Evolutionary conservation across 495 filamentous ascomycete species (phyloP), one percentile per base, ranked within the genome.

Genomic region (Neurospora sp.): DNA sequence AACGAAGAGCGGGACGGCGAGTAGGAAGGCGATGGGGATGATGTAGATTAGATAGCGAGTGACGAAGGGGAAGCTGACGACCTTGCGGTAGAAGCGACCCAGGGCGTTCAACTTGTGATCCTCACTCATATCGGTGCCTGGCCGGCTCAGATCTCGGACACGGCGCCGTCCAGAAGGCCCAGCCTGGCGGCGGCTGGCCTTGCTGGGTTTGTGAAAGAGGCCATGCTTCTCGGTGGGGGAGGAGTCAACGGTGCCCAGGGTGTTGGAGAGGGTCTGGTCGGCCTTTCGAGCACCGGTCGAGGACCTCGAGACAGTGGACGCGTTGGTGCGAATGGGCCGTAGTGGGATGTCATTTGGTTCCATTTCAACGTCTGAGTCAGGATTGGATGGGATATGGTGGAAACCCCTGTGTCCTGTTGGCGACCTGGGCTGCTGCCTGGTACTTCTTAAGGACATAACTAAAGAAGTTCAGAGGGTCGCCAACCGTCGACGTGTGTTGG

Each of bases 41-140:
- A 98, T 89, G 79, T 97, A 98, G 70, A 99, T 85, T 65, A 97
- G 84, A 78, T 98, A 99, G 38, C 94, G 89, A 70, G 91, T 97
- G 76, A 97, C 79, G 77, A 95, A 88, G 18, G 92, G 95, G 82
- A 93, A 97, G 78, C 92, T 89, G 76, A 96, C 81, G 70, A 99
- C 88, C 78, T 90, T 93, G 77, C 91, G 86, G 81, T 98, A 99
- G 73, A 99, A 81, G 73, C 84, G 89, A n/a, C 96, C 96, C 90
- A 99, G 91, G 68, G 85, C 85, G 72, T 90, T 98, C 75, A 98
- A 78, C 5, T 86, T 87, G 12, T 85, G 76, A 69, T 87, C 85
- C n/a, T 90, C 89, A 37, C 77, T 75, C 71, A 79, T 71, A 7
- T 88, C 88, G 72, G 90, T 87, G 71, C 87, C 89, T 65, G 86